Evolutionary conservation across 805 yeast species (phyloP).

Genomic region (Pichia sporocuriosa): DNA sequence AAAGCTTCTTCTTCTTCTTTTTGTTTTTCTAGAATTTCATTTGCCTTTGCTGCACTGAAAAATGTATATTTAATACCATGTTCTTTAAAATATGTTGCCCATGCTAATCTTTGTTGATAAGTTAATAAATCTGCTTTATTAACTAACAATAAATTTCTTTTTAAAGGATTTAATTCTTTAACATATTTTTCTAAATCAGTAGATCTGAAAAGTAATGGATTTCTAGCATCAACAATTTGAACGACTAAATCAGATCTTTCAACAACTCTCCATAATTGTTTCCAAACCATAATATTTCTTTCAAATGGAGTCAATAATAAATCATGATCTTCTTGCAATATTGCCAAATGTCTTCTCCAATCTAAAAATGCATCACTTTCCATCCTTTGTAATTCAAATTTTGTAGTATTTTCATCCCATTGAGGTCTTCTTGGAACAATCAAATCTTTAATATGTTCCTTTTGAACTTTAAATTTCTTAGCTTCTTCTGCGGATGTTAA

Average conservation of each 20-base stretch:
- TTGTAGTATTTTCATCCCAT: slow-evolving; percentile 72
- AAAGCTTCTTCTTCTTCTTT: slow-evolving; percentile 33
- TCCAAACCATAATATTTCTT: slow-evolving; percentile 96
- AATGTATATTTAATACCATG: slow-evolving; percentile 77
- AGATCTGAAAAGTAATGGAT: slow-evolving; percentile 85
- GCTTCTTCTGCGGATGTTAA: slow-evolving; percentile 62
- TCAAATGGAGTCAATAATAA: slow-evolving; percentile 91
- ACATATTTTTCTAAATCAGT: slow-evolving; percentile 79
- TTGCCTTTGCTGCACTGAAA: slow-evolving; percentile 86
- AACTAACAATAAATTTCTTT: slow-evolving; percentile 75
- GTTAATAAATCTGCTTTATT: slow-evolving; percentile 91
- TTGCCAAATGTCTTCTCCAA: slow-evolving; percentile 90
- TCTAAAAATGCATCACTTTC: slow-evolving; percentile 88
- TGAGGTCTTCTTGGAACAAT: slow-evolving; percentile 90
- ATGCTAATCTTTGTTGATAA: slow-evolving; percentile 63
- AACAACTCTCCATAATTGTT: slow-evolving; percentile 95
- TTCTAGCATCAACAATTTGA: slow-evolving; percentile 96
- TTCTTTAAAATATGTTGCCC: slow-evolving; percentile 79
- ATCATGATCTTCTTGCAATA: slow-evolving; percentile 77
- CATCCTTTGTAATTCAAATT: slow-evolving; percentile 69
- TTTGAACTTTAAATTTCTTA: slow-evolving; percentile 53
- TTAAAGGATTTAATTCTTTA: slow-evolving; percentile 63
- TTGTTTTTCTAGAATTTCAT: slow-evolving; percentile 63
- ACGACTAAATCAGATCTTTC: slow-evolving; percentile 92
- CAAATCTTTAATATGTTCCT: slow-evolving; percentile 57